phyloP scores from a whole-genome alignment of 163 green algal genomes.

The Picocystis sp. region DNA sequence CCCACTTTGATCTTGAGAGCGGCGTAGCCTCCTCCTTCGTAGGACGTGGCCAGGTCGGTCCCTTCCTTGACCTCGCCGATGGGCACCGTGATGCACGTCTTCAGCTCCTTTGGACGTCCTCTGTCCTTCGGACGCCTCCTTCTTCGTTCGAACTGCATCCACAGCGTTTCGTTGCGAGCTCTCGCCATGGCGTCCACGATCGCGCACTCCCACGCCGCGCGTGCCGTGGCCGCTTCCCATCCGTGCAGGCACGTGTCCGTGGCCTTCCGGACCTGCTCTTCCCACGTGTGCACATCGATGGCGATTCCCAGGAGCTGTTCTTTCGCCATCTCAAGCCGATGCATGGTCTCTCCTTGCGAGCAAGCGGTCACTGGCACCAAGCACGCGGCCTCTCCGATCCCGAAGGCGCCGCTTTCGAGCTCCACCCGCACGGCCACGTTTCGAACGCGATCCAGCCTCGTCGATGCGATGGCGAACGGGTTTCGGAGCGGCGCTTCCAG shows the following conservation, averaged over 20 bases:
- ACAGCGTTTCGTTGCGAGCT: no score
- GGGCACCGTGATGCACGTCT: no score
- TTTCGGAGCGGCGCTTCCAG: slow-evolving; percentile 10
- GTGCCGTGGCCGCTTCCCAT: slow-evolving; percentile 3
- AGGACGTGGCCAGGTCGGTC: no score
- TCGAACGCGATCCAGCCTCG: background rate
- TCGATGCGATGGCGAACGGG: slow-evolving; percentile 12
- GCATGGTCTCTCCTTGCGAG: slow-evolving; percentile 4
- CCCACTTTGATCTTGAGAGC: no score
- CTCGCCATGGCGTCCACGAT: no score
- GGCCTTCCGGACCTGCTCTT: background rate
- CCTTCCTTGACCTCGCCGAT: no score
- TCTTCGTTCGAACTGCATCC: no score
- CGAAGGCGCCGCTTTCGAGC: slow-evolving; percentile 4
- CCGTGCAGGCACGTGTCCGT: slow-evolving; percentile 9
- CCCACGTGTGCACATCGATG: background rate
- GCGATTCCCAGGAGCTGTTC: slow-evolving; percentile 2
- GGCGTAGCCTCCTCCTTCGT: no score
- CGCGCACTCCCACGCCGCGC: no score
- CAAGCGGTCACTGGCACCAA: slow-evolving; percentile 10
- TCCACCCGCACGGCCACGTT: slow-evolving; percentile 12
- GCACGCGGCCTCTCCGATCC: slow-evolving; percentile 1
- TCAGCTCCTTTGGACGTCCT: no score
- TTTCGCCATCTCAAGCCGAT: background rate
- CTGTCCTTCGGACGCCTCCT: no score